These are phyloP conservation scores for Rhodamnia rubescens DNA, from an alignment of 345 rosid species.

Conservation along the genomic window DNA sequence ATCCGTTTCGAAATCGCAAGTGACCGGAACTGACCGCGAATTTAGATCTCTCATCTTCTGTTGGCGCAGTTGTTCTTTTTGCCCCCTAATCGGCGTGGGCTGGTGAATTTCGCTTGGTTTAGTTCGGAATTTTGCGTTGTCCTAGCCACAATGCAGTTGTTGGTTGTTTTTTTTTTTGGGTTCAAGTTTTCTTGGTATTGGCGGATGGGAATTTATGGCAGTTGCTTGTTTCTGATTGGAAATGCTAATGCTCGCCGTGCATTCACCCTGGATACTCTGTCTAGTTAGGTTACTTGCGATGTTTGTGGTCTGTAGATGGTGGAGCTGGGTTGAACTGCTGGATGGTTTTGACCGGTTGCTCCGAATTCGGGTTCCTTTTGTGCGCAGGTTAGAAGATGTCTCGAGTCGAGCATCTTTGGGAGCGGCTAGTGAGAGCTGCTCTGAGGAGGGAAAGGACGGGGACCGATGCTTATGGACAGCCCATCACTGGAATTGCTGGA, in stretches of 20 bases:
- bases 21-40: not conserved
- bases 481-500: constrained; percentile 59
- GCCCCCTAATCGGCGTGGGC: not conserved
- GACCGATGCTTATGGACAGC: constrained; percentile 31
- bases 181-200: too few relatives aligned
- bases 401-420: constrained; percentile 72
- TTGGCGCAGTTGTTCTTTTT: not conserved
- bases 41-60: not conserved
- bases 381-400: constrained; percentile 43
- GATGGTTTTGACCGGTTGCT: not conserved
- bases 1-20: not conserved
- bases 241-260: not conserved
- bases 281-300: not conserved
- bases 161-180: not conserved
- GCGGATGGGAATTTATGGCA: not conserved
- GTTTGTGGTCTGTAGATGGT: not conserved
- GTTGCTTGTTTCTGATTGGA: not conserved
- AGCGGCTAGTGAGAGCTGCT: constrained; percentile 77
- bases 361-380: not conserved
- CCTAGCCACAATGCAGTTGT: not conserved
- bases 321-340: not conserved
- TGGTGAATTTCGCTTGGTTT: not conserved
- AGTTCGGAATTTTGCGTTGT: not conserved
- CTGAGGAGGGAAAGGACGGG: constrained; percentile 62
- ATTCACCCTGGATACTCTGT: not conserved